A percentile compares a stretch with the other conserved stretches of the same genome.
phyloP scores from a whole-genome alignment of 164 flowering plant genomes.

The Stephania japonica region DNA sequence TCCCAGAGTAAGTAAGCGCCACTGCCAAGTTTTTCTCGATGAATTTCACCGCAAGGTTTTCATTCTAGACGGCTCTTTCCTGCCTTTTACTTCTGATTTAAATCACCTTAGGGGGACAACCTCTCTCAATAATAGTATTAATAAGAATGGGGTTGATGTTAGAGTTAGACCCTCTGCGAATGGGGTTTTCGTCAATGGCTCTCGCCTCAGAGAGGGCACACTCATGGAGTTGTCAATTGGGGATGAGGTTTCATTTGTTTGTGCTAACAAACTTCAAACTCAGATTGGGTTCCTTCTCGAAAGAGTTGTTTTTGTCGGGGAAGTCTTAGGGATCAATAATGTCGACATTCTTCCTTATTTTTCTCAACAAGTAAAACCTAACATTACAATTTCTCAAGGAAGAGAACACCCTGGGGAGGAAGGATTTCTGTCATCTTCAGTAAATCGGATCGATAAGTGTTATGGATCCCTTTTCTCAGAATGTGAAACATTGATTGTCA shows the following conservation, averaged over 20 bases:
- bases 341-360: neutral
- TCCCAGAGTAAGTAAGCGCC: slow-evolving; percentile 51
- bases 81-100: slow-evolving; percentile 17
- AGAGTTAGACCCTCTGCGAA: slow-evolving; percentile 42
- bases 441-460: slow-evolving; percentile 2
- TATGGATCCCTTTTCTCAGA: slow-evolving; percentile 7
- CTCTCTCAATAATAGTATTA: no score
- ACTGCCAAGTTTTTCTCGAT: slow-evolving; percentile 62
- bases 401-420: slow-evolving; percentile 8
- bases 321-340: slow-evolving; percentile 16
- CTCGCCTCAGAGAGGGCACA: slow-evolving; percentile 29
- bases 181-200: slow-evolving; percentile 71
- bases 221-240: slow-evolving; percentile 44
- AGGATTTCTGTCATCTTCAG: slow-evolving; percentile 22
- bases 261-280: slow-evolving; percentile 17
- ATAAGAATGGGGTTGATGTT: neutral
- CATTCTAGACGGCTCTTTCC: slow-evolving; percentile 36
- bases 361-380: neutral
- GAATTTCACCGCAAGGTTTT: slow-evolving; percentile 32
- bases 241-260: slow-evolving; percentile 56
- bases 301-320: slow-evolving; percentile 40
- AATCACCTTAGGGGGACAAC: slow-evolving; percentile 11
- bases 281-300: slow-evolving; percentile 51
- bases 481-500: slow-evolving; percentile 17
- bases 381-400: neutral